Evolutionary conservation across 192 early-diverging fungal species (phyloP).

Genomic region (Pilaira anomala): DNA sequence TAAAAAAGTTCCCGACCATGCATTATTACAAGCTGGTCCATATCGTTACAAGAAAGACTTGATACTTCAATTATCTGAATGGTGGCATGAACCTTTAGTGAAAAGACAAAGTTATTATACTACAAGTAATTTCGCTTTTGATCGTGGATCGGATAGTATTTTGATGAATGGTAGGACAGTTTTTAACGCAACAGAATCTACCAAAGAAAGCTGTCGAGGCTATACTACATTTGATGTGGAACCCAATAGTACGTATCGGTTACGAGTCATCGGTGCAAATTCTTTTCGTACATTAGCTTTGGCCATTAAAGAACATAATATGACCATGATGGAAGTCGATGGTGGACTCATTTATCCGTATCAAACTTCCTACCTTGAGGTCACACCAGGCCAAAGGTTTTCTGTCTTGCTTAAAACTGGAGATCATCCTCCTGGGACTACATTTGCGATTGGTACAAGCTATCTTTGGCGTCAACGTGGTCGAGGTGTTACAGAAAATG

Average conservation of each 20-base stretch:
- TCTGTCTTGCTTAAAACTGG: constrained; percentile 41
- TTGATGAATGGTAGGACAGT: constrained; percentile 47
- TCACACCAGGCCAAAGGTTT: constrained; percentile 48
- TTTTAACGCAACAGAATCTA: background rate
- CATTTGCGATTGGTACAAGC: constrained; percentile 24
- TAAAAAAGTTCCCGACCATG: background rate
- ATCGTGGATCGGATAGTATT: constrained; percentile 38
- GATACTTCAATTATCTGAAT: constrained; percentile 27
- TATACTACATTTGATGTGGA: constrained; percentile 12
- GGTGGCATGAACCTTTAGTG: constrained; percentile 32
- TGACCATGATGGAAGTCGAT: constrained; percentile 68
- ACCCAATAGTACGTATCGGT: constrained; percentile 59
- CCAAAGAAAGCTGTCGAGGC: constrained; percentile 3
- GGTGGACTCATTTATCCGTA: constrained; percentile 42
- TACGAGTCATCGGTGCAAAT: constrained; percentile 64
- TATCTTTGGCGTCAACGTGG: constrained; percentile 17
- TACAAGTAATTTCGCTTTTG: constrained; percentile 1
- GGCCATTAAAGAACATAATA: constrained; percentile 71
- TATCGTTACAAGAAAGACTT: constrained; percentile 44
- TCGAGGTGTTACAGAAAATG: constrained; percentile 22
- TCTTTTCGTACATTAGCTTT: constrained; percentile 64
- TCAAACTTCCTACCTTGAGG: constrained; percentile 30
- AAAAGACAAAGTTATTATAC: constrained; percentile 12
- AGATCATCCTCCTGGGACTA: constrained; percentile 3
- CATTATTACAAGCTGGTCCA: background rate